These are phyloP conservation scores for Botrytis squamosa DNA, from an alignment of 2,329 filamentous ascomycete species.

Conservation along the genomic window DNA sequence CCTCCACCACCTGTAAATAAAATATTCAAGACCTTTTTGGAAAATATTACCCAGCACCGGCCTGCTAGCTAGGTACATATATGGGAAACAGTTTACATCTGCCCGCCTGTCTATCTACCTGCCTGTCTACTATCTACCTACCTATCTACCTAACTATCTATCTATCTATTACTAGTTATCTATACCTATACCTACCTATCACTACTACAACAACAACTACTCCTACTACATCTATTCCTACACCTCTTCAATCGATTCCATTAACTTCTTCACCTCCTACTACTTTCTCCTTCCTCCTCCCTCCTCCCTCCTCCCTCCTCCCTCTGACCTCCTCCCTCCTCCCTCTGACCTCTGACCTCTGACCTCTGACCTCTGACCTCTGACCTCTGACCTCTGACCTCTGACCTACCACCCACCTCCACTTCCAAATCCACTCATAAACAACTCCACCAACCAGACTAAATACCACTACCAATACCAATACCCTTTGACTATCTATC, in stretches of 20 bases:
- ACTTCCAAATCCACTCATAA: slow-evolving; percentile 3
- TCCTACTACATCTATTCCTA: neutral
- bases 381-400: neutral
- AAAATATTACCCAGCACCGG: neutral
- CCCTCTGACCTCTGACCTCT: neutral
- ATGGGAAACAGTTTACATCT: neutral
- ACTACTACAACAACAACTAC: neutral
- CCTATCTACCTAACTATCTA: neutral
- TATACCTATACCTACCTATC: neutral
- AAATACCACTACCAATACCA: neutral
- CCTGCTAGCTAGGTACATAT: neutral
- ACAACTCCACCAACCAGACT: neutral
- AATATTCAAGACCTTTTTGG: neutral
- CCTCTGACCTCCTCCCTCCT: too few relatives aligned
- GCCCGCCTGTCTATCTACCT: neutral
- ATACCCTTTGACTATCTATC: neutral
- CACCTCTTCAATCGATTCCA: neutral
- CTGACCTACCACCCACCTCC: neutral
- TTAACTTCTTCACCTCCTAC: neutral
- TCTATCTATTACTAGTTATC: neutral
- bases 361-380: neutral
- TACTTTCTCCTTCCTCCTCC: neutral
- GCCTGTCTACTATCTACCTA: too few relatives aligned
- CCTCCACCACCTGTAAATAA: neutral
- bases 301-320: neutral